phyloP scores from a whole-genome alignment of 768 basidiomycete species.

The Amanita polypyramis region DNA sequence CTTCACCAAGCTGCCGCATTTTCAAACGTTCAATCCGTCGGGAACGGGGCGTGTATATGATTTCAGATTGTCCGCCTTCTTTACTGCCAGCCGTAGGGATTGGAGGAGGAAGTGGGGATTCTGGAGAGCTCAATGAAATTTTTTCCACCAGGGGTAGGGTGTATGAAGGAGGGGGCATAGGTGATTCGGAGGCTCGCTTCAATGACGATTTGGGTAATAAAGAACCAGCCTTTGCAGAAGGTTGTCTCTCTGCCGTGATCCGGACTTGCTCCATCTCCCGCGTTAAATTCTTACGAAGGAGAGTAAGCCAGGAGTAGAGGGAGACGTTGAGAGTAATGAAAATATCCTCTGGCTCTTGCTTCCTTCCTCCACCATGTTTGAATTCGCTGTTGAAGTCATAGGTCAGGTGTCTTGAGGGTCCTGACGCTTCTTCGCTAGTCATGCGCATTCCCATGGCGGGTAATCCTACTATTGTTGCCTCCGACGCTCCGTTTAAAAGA shows the following conservation, averaged over 20 bases:
- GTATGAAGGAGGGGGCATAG: constrained; percentile 7
- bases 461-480: constrained; percentile 70
- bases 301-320: constrained; percentile 72
- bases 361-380: constrained; percentile 37
- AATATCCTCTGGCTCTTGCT: constrained; percentile 55
- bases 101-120: constrained; percentile 5
- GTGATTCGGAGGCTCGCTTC: constrained; percentile 18
- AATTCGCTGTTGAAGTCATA: constrained; percentile 73
- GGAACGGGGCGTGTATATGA: constrained; percentile 45
- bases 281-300: constrained; percentile 64
- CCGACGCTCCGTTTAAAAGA: constrained; percentile 48
- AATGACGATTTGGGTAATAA: neutral
- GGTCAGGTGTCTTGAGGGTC: constrained; percentile 29
- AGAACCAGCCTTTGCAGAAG: constrained; percentile 21
- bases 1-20: constrained; percentile 80
- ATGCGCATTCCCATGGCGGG: constrained; percentile 79
- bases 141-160: neutral
- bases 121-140: neutral
- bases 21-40: constrained; percentile 71
- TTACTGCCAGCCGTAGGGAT: neutral
- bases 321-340: constrained; percentile 80
- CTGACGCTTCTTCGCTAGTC: constrained; percentile 48
- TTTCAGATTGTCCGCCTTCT: constrained; percentile 9
- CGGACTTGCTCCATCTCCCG: constrained; percentile 72
- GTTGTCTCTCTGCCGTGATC: constrained; percentile 43